Evolutionary conservation across 208 protist species (phyloP).

Genomic region (Porcisia deanei): DNA sequence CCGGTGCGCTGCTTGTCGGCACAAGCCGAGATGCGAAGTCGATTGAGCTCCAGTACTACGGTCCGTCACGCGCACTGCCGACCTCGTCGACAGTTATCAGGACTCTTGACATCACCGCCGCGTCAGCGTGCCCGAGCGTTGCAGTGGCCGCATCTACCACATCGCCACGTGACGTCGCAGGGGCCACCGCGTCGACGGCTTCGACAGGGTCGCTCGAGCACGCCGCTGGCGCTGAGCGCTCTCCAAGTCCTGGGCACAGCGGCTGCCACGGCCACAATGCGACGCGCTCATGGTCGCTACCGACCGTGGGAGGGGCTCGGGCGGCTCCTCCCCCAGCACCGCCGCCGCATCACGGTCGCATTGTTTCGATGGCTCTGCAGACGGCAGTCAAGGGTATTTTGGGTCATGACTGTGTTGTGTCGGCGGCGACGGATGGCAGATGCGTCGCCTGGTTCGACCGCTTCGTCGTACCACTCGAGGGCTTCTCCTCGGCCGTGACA

Average conservation of each 20-base stretch:
- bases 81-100: constrained; percentile 25
- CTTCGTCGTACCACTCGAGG: constrained; percentile 42
- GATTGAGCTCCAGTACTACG: constrained; percentile 52
- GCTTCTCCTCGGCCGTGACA: constrained; percentile 52
- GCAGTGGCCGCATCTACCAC: background rate
- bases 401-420: constrained; percentile 46
- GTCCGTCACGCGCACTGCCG: constrained; percentile 10
- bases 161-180: background rate
- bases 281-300: background rate
- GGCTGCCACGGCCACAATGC: background rate
- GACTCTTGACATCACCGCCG: constrained; percentile 31
- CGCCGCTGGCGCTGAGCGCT: background rate
- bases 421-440: constrained; percentile 47
- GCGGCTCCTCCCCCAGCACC: constrained; percentile 2
- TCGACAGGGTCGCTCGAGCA: background rate
- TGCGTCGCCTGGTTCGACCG: constrained; percentile 60
- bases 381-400: constrained; percentile 36
- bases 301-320: background rate
- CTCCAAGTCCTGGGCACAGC: background rate
- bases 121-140: background rate
- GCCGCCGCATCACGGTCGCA: constrained; percentile 39
- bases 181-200: background rate
- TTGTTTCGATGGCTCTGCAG: constrained; percentile 50
- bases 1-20: constrained; percentile 53
- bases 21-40: constrained; percentile 45